phyloP scores from a whole-genome alignment of 2,329 filamentous ascomycete species.

The Rhynchosporium secalis region DNA sequence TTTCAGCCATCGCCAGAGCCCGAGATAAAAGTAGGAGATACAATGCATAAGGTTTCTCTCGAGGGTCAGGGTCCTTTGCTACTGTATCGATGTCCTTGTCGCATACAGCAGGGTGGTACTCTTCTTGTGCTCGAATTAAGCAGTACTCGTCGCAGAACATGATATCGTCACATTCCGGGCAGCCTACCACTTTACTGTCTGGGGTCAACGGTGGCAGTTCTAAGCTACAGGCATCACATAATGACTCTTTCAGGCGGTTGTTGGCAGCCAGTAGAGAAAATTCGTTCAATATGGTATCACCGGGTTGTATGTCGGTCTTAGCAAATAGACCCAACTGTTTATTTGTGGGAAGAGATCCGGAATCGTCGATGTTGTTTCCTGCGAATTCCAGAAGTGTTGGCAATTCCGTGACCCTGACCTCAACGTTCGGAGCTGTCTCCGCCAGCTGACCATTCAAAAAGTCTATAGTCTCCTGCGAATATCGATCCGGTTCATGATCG shows the following conservation, averaged over 20 bases:
- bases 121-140: slow-evolving; percentile 55
- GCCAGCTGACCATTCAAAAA: slow-evolving; percentile 71
- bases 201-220: slow-evolving; percentile 61
- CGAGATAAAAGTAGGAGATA: slow-evolving; percentile 64
- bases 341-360: slow-evolving; percentile 57
- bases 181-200: slow-evolving; percentile 52
- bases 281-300: slow-evolving; percentile 76
- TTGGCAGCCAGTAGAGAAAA: slow-evolving; percentile 86
- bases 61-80: slow-evolving; percentile 61
- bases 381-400: slow-evolving; percentile 61
- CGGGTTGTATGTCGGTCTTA: slow-evolving; percentile 73
- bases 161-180: slow-evolving; percentile 62
- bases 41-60: slow-evolving; percentile 60
- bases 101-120: slow-evolving; percentile 66
- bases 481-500: slow-evolving; percentile 66
- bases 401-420: slow-evolving; percentile 72
- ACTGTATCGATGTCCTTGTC: slow-evolving; percentile 66
- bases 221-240: slow-evolving; percentile 86
- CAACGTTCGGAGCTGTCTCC: slow-evolving; percentile 75
- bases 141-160: slow-evolving; percentile 66
- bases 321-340: slow-evolving; percentile 90
- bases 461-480: slow-evolving; percentile 65
- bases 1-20: slow-evolving; percentile 61
- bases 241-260: slow-evolving; percentile 79
- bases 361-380: slow-evolving; percentile 48